Conservation (phyloP, 2,329 filamentous ascomycete genomes). For the Madurella mycetomatis region DNA sequence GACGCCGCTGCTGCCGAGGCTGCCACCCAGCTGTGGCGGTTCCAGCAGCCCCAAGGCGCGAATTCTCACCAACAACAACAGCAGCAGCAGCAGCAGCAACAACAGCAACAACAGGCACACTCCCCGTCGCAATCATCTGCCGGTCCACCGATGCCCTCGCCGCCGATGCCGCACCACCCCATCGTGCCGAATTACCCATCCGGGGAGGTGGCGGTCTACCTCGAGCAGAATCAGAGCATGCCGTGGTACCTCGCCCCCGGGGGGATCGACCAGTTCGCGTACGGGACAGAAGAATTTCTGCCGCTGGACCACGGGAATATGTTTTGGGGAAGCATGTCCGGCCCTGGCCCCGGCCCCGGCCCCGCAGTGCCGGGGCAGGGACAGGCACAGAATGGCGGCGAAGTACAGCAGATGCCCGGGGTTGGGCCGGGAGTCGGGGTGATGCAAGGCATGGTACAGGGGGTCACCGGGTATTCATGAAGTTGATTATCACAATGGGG, state of each 20-base stretch:
- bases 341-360: no score
- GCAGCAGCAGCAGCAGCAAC: slow-evolving; percentile 7
- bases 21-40: slow-evolving; percentile 12
- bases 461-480: no score
- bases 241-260: slow-evolving; percentile 27
- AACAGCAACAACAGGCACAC: slow-evolving; percentile 12
- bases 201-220: slow-evolving; percentile 19
- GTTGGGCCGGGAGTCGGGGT: no score
- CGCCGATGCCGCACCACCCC: slow-evolving; percentile 17
- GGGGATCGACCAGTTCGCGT: slow-evolving; percentile 28
- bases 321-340: slow-evolving; percentile 21
- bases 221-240: slow-evolving; percentile 25
- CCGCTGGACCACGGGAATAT: slow-evolving; percentile 20
- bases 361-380: no score
- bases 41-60: slow-evolving; percentile 5
- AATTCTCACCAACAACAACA: not conserved
- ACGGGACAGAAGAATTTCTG: slow-evolving; percentile 21
- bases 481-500: no score
- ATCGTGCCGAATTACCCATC: slow-evolving; percentile 14
- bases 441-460: no score
- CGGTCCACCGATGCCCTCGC: slow-evolving; percentile 11
- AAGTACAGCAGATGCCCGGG: no score
- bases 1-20: slow-evolving; percentile 7
- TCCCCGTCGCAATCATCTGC: slow-evolving; percentile 23
- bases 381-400: no score